phyloP scores from a whole-genome alignment of 108 stramenopile species.

The Mediolabrus comicus region DNA sequence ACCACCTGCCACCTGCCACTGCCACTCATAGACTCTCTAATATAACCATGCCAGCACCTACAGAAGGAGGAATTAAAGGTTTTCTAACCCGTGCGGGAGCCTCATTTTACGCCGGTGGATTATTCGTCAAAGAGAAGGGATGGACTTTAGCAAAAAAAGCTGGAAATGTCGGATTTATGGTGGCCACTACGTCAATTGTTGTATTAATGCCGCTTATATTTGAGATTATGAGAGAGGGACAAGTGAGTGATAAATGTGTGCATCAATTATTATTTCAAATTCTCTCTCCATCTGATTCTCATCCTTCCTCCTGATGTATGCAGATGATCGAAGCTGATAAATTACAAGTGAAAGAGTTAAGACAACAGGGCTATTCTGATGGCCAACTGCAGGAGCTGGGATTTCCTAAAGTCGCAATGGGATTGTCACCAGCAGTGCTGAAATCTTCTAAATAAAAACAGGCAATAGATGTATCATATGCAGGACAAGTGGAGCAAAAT shows the following conservation, averaged over 20 bases:
- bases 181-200: slow-evolving; percentile 83
- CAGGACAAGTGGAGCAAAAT: not conserved
- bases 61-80: slow-evolving; percentile 80
- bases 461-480: not conserved
- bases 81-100: slow-evolving; percentile 70
- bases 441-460: slow-evolving; percentile 18
- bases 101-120: slow-evolving; percentile 63
- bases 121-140: slow-evolving; percentile 55
- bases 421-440: slow-evolving; percentile 37
- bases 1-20: not conserved
- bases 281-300: not conserved
- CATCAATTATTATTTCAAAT: not conserved
- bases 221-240: slow-evolving; percentile 85
- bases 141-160: slow-evolving; percentile 61
- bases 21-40: not conserved
- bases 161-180: slow-evolving; percentile 62
- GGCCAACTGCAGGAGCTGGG: slow-evolving; percentile 87
- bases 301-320: not conserved
- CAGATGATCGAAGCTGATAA: slow-evolving; percentile 84
- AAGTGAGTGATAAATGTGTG: slow-evolving; percentile 47
- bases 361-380: slow-evolving; percentile 82
- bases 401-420: slow-evolving; percentile 56
- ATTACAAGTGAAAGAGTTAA: slow-evolving; percentile 74
- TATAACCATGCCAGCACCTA: slow-evolving; percentile 15
- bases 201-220: slow-evolving; percentile 85